These are phyloP conservation scores for Eimeria sp. DNA, from an alignment of 169 alveolate genomes.

Conservation along the genomic window DNA sequence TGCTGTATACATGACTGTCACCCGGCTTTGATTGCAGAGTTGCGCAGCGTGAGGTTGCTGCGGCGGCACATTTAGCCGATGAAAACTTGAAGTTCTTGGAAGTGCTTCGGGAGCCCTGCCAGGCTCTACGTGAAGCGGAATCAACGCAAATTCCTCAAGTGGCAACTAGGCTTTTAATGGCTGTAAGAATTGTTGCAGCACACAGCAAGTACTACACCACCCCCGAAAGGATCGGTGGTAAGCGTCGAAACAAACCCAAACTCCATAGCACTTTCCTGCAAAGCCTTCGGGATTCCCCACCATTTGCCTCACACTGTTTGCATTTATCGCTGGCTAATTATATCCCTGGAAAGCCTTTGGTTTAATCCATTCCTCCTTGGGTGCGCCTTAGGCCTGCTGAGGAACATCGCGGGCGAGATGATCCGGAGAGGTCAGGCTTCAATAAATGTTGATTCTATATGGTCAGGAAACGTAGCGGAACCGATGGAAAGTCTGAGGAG, in stretches of 20 bases:
- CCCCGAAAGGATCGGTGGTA: conserved; percentile 90
- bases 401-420: conserved; percentile 95
- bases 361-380: neutral
- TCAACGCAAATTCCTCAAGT: conserved; percentile 94
- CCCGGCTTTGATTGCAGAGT: conserved; percentile 80
- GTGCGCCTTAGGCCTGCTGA: conserved; percentile 90
- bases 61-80: conserved; percentile 92
- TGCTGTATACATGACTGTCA: neutral
- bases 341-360: neutral
- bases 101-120: conserved; percentile 94
- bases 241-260: neutral
- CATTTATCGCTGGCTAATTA: neutral
- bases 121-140: conserved; percentile 91
- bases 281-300: neutral
- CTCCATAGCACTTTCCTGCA: neutral
- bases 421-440: conserved; percentile 95
- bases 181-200: conserved; percentile 96
- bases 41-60: conserved; percentile 91
- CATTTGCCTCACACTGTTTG: neutral
- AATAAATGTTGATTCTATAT: conserved; percentile 93
- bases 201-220: conserved; percentile 93
- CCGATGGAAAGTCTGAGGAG: conserved; percentile 88
- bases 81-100: conserved; percentile 93
- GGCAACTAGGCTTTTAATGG: conserved; percentile 93
- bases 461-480: conserved; percentile 87